phyloP scores from a whole-genome alignment of 225 moss, liverwort and hornwort genomes.

The Bryoerythrophyllum caledonicum region DNA sequence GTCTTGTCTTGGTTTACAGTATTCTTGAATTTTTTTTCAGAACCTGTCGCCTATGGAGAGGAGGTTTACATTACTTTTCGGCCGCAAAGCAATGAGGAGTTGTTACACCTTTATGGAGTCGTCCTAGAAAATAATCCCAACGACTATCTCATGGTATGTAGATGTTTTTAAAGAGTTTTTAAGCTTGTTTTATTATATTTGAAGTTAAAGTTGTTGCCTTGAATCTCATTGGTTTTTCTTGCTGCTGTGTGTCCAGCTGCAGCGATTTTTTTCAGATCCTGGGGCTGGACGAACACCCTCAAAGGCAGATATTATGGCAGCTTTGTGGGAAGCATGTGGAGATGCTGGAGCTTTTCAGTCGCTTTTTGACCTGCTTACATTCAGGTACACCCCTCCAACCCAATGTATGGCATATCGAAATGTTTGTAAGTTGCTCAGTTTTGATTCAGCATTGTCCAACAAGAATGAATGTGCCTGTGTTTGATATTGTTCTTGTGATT shows the following conservation, averaged over 20 bases:
- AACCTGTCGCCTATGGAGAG: slow-evolving; percentile 36
- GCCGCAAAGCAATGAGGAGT: slow-evolving; percentile 92
- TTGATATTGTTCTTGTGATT: not conserved
- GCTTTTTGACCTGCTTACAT: slow-evolving; percentile 77
- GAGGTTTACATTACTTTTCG: slow-evolving; percentile 89
- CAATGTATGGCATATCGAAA: not conserved
- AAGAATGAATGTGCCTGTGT: slow-evolving; percentile 5
- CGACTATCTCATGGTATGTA: slow-evolving; percentile 97
- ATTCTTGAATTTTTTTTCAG: slow-evolving; percentile 7
- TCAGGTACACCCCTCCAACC: slow-evolving; percentile 45
- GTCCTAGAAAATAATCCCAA: slow-evolving; percentile 78
- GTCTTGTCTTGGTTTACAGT: slow-evolving; percentile 1
- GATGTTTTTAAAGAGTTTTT: slow-evolving; percentile 14
- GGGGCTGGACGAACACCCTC: slow-evolving; percentile 51
- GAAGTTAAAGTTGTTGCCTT: slow-evolving; percentile 14
- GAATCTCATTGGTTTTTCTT: slow-evolving; percentile 3
- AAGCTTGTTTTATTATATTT: slow-evolving; percentile 1
- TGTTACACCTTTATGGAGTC: slow-evolving; percentile 88
- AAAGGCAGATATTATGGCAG: slow-evolving; percentile 76
- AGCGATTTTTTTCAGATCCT: slow-evolving; percentile 62
- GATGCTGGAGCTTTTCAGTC: slow-evolving; percentile 82
- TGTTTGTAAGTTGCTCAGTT: not conserved
- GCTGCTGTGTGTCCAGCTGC: slow-evolving; percentile 40
- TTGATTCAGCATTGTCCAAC: slow-evolving; percentile 2
- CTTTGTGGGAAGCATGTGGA: slow-evolving; percentile 92